Conservation (phyloP, 257 asterid genomes). For the Prunella vulgaris region DNA sequence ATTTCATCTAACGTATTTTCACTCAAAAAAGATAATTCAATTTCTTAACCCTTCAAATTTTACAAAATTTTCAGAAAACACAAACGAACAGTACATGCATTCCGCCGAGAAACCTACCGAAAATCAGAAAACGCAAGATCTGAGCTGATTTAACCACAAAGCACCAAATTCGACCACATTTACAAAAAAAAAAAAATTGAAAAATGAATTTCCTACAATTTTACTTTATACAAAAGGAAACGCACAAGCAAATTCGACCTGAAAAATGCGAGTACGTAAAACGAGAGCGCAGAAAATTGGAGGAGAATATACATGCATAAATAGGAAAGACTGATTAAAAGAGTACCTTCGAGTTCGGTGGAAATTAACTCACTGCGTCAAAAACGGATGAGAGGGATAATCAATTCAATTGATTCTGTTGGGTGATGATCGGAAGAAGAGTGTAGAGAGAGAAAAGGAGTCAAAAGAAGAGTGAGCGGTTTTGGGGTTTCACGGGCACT, state of each 20-base stretch:
- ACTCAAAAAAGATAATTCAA: neutral
- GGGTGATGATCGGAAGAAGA: neutral
- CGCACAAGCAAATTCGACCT: neutral
- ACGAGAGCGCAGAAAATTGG: neutral
- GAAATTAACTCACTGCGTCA: neutral
- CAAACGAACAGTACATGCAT: constrained; percentile 20
- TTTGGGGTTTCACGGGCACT: constrained; percentile 15
- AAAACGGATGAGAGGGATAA: neutral
- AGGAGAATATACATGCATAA: constrained; percentile 3
- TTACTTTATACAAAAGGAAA: neutral
- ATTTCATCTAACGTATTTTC: neutral
- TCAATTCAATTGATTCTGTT: neutral
- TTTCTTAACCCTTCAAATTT: neutral
- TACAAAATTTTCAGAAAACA: neutral
- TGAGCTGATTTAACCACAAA: constrained; percentile 23
- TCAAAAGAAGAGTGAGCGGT: constrained; percentile 8
- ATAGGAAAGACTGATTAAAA: neutral
- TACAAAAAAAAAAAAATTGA: neutral
- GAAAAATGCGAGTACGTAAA: neutral
- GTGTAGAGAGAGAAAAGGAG: neutral
- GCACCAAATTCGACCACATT: constrained; percentile 13
- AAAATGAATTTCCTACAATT: neutral
- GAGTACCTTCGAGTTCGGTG: constrained; percentile 7
- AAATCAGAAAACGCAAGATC: constrained; percentile 17
- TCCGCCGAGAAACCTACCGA: neutral